A percentile compares a stretch with the other conserved stretches of the same genome.
Evolutionary conservation across 768 basidiomycete species (phyloP).

Genomic region (Chalciporus chontae): DNA sequence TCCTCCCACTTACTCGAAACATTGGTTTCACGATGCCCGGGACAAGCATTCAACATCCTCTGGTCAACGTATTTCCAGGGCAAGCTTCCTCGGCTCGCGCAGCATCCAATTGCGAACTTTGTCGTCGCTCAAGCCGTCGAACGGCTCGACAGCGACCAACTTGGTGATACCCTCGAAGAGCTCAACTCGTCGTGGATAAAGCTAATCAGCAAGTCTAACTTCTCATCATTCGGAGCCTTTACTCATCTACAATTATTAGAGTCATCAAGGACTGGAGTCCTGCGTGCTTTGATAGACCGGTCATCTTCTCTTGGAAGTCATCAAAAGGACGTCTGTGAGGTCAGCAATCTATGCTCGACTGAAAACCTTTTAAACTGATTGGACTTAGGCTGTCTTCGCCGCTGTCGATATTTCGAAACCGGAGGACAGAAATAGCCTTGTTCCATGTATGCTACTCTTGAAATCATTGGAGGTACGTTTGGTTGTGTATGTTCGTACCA

Average conservation of each 20-base stretch:
- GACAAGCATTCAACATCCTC: constrained; percentile 54
- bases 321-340: constrained; percentile 54
- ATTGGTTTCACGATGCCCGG: constrained; percentile 61
- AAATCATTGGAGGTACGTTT: constrained; percentile 46
- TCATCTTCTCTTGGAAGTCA: constrained; percentile 44
- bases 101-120: constrained; percentile 93
- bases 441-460: constrained; percentile 65
- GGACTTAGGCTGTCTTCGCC: constrained; percentile 51
- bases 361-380: constrained; percentile 5
- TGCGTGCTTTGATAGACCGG: constrained; percentile 74
- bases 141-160: constrained; percentile 51
- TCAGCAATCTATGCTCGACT: constrained; percentile 31
- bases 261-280: constrained; percentile 69
- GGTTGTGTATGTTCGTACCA: neutral
- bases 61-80: constrained; percentile 80
- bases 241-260: constrained; percentile 36
- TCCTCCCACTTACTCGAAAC: constrained; percentile 91
- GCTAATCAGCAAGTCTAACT: constrained; percentile 58
- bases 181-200: constrained; percentile 56
- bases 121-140: constrained; percentile 80
- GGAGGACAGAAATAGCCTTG: constrained; percentile 50
- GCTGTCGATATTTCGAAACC: constrained; percentile 53
- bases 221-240: neutral
- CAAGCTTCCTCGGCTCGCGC: constrained; percentile 67
- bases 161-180: constrained; percentile 57